These are phyloP conservation scores for Trichothecium sympodiale DNA, from an alignment of 2,329 filamentous ascomycete genomes.

Conservation along the genomic window DNA sequence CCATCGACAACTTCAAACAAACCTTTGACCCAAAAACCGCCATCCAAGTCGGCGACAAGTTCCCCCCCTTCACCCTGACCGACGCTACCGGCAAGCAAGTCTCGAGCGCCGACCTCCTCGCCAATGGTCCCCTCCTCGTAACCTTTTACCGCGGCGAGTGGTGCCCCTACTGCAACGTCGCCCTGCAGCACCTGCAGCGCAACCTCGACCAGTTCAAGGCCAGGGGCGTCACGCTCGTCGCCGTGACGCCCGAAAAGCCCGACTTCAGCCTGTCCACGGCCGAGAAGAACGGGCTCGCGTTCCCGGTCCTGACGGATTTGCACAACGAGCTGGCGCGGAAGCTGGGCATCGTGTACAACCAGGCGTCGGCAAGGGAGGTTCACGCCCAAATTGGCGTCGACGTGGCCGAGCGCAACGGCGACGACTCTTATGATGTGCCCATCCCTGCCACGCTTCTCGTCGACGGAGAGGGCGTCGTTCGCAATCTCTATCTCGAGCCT, in stretches of 20 bases:
- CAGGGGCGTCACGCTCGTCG: slow-evolving; percentile 27
- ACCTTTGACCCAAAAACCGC: slow-evolving; percentile 14
- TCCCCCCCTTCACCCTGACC: slow-evolving; percentile 21
- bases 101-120: slow-evolving; percentile 17
- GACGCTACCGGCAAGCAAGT: slow-evolving; percentile 22
- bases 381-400: slow-evolving; percentile 15
- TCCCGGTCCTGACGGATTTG: slow-evolving; percentile 27
- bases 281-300: slow-evolving; percentile 28
- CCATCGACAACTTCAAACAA: slow-evolving; percentile 3
- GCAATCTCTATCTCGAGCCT: slow-evolving; percentile 23
- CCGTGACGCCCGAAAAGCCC: slow-evolving; percentile 29
- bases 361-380: slow-evolving; percentile 14
- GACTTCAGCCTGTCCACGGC: slow-evolving; percentile 21
- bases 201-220: slow-evolving; percentile 21
- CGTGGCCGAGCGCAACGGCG: slow-evolving; percentile 20
- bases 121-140: slow-evolving; percentile 23
- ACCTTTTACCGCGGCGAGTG: slow-evolving; percentile 35
- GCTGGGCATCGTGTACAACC: slow-evolving; percentile 23
- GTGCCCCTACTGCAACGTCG: slow-evolving; percentile 35
- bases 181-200: slow-evolving; percentile 22
- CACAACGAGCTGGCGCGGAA: slow-evolving; percentile 21
- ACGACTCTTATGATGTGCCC: slow-evolving; percentile 24
- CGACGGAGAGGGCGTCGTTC: slow-evolving; percentile 20
- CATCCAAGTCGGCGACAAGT: slow-evolving; percentile 19
- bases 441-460: slow-evolving; percentile 27